A percentile compares a stretch with the other conserved stretches of the same genome.
These are phyloP conservation scores for Euphrasia arctica DNA, from an alignment of 305 asterid species.

Conservation along the genomic window DNA sequence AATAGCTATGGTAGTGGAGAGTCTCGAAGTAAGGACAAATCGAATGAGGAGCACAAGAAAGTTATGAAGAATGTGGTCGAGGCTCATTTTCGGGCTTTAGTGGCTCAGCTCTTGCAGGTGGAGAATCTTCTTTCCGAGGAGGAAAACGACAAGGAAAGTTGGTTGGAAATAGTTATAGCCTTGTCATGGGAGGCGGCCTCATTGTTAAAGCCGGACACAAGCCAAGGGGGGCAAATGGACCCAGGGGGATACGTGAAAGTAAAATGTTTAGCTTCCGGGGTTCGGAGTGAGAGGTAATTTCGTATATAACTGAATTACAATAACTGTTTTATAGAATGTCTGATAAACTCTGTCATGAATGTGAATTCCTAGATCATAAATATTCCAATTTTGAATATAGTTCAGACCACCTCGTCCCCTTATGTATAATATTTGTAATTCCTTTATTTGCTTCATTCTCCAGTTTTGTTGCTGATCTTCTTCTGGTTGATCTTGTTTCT, in stretches of 20 bases:
- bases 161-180: constrained; percentile 88
- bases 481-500: constrained; percentile 15
- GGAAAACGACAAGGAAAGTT: constrained; percentile 75
- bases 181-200: constrained; percentile 99
- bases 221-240: constrained; percentile 97
- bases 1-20: constrained; percentile 88
- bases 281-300: constrained; percentile 77
- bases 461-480: constrained; percentile 7
- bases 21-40: constrained; percentile 69
- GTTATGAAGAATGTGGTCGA: constrained; percentile 85
- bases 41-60: constrained; percentile 81
- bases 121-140: constrained; percentile 74
- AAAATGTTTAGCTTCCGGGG: constrained; percentile 90
- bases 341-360: constrained; percentile 14
- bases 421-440: neutral
- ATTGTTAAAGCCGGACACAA: constrained; percentile 81
- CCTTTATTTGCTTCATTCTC: constrained; percentile 1
- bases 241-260: constrained; percentile 96
- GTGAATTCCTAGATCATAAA: constrained; percentile 15
- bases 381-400: constrained; percentile 11
- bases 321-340: constrained; percentile 16
- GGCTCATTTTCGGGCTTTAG: constrained; percentile 92
- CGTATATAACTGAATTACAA: constrained; percentile 17
- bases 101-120: constrained; percentile 92
- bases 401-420: too few species aligned